Evolutionary conservation across 352 stramenopile species (phyloP).

Genomic region (Phytophthora sojae): DNA sequence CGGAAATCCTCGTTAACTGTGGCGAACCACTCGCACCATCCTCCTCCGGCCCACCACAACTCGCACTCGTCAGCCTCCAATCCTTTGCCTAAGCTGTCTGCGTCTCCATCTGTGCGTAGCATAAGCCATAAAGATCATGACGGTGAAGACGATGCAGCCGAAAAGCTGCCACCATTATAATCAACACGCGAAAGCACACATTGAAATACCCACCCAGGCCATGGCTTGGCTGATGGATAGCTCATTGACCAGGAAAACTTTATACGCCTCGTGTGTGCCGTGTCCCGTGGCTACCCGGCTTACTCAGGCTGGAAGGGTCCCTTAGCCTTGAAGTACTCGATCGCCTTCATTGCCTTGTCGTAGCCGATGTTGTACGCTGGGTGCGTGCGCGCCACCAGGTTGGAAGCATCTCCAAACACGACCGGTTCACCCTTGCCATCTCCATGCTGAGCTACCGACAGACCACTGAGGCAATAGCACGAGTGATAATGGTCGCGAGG

Average conservation of each 20-base stretch:
- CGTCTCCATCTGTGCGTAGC: slow-evolving; percentile 45
- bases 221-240: slow-evolving; percentile 15
- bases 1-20: slow-evolving; percentile 20
- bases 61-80: slow-evolving; percentile 29
- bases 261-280: not conserved
- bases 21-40: slow-evolving; percentile 25
- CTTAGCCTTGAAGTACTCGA: slow-evolving; percentile 74
- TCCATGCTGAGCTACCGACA: slow-evolving; percentile 95
- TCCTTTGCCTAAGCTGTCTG: slow-evolving; percentile 56
- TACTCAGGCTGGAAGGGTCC: slow-evolving; percentile 57
- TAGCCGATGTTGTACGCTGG: slow-evolving; percentile 94
- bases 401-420: slow-evolving; percentile 65
- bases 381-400: slow-evolving; percentile 87
- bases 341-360: slow-evolving; percentile 79
- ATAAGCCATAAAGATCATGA: slow-evolving; percentile 40
- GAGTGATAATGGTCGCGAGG: slow-evolving; percentile 98
- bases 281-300: slow-evolving; percentile 1
- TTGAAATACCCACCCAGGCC: slow-evolving; percentile 15
- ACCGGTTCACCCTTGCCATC: slow-evolving; percentile 45
- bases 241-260: slow-evolving; percentile 11
- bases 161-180: slow-evolving; percentile 63
- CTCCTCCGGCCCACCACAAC: slow-evolving; percentile 10
- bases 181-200: slow-evolving; percentile 22
- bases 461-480: slow-evolving; percentile 98
- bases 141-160: slow-evolving; percentile 28